These are phyloP conservation scores for Stephanodiscus triporus DNA, from an alignment of 108 stramenopile genomes.

Conservation along the genomic window DNA sequence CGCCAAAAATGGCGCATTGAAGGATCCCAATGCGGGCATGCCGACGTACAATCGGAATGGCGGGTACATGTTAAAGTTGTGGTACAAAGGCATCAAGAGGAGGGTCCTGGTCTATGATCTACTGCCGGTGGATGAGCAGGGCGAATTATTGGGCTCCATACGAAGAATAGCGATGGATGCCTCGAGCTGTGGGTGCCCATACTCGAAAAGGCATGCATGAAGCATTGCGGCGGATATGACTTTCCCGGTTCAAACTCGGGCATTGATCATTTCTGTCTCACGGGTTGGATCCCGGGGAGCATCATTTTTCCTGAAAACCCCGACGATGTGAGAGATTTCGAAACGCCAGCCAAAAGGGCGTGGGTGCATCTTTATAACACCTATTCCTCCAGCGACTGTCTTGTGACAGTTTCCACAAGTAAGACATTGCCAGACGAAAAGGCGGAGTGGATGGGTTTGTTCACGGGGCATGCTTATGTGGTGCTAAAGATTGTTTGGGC, in stretches of 20 bases:
- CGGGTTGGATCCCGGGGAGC: no score
- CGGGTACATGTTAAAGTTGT: conserved; percentile 92
- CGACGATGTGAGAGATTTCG: conserved; percentile 58
- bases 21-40: conserved; percentile 21
- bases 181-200: no score
- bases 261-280: conserved; percentile 88
- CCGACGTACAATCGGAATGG: conserved; percentile 89
- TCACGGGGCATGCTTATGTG: no score
- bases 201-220: conserved; percentile 76
- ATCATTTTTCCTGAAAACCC: conserved; percentile 66
- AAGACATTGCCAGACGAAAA: conserved; percentile 57
- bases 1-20: no score
- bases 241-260: conserved; percentile 94
- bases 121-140: conserved; percentile 76
- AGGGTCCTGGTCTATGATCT: conserved; percentile 92
- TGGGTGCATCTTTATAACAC: conserved; percentile 85
- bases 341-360: conserved; percentile 71
- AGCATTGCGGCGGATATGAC: conserved; percentile 89
- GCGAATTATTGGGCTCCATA: conserved; percentile 80
- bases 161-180: conserved; percentile 15
- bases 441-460: conserved; percentile 76
- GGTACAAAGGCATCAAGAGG: conserved; percentile 91
- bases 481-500: no score
- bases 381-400: conserved; percentile 79
- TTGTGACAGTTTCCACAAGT: conserved; percentile 87